Conservation (phyloP, 2,329 filamentous ascomycete genomes). For the Cordyceps fumosorosea region DNA sequence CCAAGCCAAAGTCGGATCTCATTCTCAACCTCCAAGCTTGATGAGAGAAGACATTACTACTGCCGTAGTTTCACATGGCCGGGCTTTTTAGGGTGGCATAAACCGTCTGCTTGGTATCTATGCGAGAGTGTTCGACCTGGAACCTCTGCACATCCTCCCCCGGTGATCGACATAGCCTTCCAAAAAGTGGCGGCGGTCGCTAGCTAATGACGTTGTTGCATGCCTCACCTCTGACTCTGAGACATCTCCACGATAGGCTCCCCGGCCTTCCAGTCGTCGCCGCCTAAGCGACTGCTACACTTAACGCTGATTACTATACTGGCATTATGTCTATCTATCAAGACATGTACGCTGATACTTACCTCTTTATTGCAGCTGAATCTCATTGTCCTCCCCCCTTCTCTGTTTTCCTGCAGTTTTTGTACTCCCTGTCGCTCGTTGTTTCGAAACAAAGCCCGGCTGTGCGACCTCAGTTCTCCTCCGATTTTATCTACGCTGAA, state of each 20-base stretch:
- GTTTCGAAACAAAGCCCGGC: neutral
- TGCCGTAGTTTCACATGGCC: neutral
- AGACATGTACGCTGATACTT: no score
- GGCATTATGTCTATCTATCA: no score
- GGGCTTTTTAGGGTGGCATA: neutral
- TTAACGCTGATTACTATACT: neutral
- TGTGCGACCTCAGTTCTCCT: neutral
- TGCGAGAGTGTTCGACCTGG: neutral
- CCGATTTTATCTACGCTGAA: neutral
- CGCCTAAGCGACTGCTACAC: neutral
- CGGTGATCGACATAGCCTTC: neutral
- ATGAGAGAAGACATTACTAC: neutral
- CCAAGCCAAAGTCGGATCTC: neutral
- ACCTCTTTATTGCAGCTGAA: no score
- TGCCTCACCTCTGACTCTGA: conserved; percentile 1
- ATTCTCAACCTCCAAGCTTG: neutral
- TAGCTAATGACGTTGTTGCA: neutral
- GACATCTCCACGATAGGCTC: neutral
- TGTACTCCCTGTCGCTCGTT: neutral
- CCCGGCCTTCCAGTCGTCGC: neutral
- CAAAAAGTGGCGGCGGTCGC: neutral
- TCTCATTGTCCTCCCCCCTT: no score
- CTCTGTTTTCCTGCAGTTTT: neutral
- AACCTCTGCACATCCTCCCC: neutral
- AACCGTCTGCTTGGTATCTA: neutral